Conservation (phyloP, 78 protist genomes). For the Dictyostelium citrinum region DNA sequence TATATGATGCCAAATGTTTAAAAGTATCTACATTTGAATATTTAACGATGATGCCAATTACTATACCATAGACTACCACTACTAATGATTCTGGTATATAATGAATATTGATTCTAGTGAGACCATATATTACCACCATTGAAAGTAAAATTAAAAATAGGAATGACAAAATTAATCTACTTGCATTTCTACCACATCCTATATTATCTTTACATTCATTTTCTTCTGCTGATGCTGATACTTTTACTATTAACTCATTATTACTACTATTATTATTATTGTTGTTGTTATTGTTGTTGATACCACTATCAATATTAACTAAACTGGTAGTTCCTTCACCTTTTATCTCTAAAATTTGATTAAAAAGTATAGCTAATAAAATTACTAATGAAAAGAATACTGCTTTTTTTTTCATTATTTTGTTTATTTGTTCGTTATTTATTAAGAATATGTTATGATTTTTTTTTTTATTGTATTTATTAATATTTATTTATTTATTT, state of each 20-base stretch:
- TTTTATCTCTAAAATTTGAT: neutral
- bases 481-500: neutral
- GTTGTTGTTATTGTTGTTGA: neutral
- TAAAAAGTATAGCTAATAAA: neutral
- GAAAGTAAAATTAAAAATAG: neutral
- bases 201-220: neutral
- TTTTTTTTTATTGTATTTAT: neutral
- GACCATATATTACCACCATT: neutral
- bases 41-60: constrained; percentile 17
- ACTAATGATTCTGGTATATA: constrained; percentile 54
- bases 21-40: neutral
- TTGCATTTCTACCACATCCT: constrained; percentile 36
- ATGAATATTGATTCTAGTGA: neutral
- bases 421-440: too few relatives aligned
- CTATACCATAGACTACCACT: constrained; percentile 17
- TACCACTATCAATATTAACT: too few relatives aligned
- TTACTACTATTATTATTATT: too few relatives aligned
- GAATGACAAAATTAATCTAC: neutral
- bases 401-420: neutral
- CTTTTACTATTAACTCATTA: too few relatives aligned
- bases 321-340: neutral
- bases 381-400: neutral
- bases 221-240: neutral
- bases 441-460: too few relatives aligned
- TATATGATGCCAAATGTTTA: neutral